These are phyloP conservation scores for Logfia minima DNA, from an alignment of 129 eudicot species.

Conservation along the genomic window DNA sequence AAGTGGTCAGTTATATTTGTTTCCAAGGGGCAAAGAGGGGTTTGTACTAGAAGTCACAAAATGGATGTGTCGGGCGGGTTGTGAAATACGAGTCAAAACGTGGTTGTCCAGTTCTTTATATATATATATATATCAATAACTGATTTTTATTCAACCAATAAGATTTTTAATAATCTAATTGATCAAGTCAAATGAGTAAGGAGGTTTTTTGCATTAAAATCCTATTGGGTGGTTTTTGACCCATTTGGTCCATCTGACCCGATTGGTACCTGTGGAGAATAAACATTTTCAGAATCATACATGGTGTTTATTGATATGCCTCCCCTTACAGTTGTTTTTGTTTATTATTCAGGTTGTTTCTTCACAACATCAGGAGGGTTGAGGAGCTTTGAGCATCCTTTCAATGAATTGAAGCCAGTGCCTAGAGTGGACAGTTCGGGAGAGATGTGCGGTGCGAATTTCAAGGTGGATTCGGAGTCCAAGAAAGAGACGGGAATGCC, in stretches of 20 bases:
- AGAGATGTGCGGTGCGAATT: conserved; percentile 82
- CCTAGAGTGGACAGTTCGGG: conserved; percentile 96
- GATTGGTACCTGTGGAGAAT: not conserved
- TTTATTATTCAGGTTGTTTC: conserved; percentile 63
- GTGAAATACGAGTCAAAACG: not conserved
- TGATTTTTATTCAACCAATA: not conserved
- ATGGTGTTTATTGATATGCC: not conserved
- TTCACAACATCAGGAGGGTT: conserved; percentile 91
- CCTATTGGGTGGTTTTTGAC: not conserved
- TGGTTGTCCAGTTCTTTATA: too few relatives aligned
- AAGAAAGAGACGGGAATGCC: conserved; percentile 67
- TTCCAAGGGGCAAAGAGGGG: not conserved
- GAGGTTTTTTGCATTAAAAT: not conserved
- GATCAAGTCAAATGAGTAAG: not conserved
- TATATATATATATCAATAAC: too few relatives aligned
- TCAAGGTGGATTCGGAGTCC: conserved; percentile 75
- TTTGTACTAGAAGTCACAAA: not conserved
- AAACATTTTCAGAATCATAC: not conserved
- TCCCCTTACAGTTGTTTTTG: not conserved
- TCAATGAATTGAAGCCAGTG: conserved; percentile 85
- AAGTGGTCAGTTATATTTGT: not conserved
- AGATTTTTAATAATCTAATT: not conserved
- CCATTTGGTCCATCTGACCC: not conserved
- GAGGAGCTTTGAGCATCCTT: conserved; percentile 93
- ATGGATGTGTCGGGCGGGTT: not conserved